A percentile compares a stretch with the other conserved stretches of the same genome.
These are phyloP conservation scores for Tothia fuscella DNA, from an alignment of 2,329 filamentous ascomycete species.

Conservation along the genomic window DNA sequence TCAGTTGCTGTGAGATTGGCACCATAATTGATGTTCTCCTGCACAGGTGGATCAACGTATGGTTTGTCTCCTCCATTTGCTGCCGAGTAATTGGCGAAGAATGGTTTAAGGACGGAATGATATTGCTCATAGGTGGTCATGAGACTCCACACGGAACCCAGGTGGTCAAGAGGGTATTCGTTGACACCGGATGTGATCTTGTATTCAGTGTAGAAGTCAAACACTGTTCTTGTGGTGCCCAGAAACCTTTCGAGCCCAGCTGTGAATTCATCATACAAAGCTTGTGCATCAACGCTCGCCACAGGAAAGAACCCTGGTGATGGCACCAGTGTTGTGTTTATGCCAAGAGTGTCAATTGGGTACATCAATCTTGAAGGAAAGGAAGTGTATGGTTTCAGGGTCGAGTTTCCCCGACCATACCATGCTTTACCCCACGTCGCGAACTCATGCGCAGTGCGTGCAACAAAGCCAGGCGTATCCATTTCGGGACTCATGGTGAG, in stretches of 20 bases:
- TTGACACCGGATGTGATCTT: not conserved
- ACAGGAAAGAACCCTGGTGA: conserved; percentile 1
- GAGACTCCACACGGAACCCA: not conserved
- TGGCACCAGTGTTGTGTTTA: not conserved
- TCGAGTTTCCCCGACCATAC: not conserved
- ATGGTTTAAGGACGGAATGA: not conserved
- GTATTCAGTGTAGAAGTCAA: not conserved
- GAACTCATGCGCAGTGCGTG: conserved; percentile 16
- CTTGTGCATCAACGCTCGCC: not conserved
- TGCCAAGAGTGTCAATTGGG: not conserved
- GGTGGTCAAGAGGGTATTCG: not conserved
- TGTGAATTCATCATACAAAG: not conserved
- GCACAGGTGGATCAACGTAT: not conserved
- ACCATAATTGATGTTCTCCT: not conserved
- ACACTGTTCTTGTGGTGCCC: not conserved
- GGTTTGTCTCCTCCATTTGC: not conserved
- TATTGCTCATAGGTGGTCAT: not conserved
- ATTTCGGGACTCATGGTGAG: conserved; percentile 39
- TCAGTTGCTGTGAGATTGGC: not conserved
- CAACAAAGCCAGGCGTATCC: conserved; percentile 36
- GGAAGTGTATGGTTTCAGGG: not conserved
- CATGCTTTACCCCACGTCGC: not conserved
- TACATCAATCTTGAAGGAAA: not conserved
- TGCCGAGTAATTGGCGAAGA: not conserved
- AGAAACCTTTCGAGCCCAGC: not conserved